Base-by-base conservation (phyloP, 208 protist genomes). In the Leishmania lainsoni region DNA sequence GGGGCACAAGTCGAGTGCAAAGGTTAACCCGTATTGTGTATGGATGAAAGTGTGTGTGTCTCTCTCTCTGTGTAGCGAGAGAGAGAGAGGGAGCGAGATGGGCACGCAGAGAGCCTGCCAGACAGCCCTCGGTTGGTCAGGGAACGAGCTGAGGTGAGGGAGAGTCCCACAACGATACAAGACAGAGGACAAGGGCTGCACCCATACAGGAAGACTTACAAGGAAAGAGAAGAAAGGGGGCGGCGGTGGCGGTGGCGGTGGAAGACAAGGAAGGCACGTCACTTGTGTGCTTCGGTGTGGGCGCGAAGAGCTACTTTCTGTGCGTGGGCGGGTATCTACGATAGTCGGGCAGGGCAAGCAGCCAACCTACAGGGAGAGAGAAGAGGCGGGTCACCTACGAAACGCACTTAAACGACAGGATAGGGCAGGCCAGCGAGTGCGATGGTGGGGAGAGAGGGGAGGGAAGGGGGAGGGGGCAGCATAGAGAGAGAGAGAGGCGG, bases 211-310 rank as follows among this genome's bases (percentile, higher is more conserved):
- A 45, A 45, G 42, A 45, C 42, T 45, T 45, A 45, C 42, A 45
- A 49, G 48, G 65, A 69, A 70, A 73, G 52, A 51, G 9, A 83
- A 0, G 35, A 45, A 45, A 45, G 42, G 42, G 42, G 42, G 42
- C 42, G 42, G 42, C 42, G 42, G 42, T 45, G 12, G 42, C 42
- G 42, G 42, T 4, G 42, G 42, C 22, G 12, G 73, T 58, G 29
- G 63, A 2, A 70, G 73, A 80, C 16, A 17, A 69, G 76, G 71
- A 81, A 10, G 75, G 73, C 70, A 0, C 3, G 26, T 72, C n/a
- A 12, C 48, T 45, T 45, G 66, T 20, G 29, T 72, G 16, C 16
- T 45, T 45, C 42, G 42, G 42, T 45, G 42, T 45, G 42, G 42
- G 42, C 42, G 42, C 42, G 4, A 59, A 75, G 69, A 45, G 42